Evolutionary conservation across 352 stramenopile species (phyloP), one percentile per base, ranked within the genome.

Genomic region (Globisporangium heterothallicum): DNA sequence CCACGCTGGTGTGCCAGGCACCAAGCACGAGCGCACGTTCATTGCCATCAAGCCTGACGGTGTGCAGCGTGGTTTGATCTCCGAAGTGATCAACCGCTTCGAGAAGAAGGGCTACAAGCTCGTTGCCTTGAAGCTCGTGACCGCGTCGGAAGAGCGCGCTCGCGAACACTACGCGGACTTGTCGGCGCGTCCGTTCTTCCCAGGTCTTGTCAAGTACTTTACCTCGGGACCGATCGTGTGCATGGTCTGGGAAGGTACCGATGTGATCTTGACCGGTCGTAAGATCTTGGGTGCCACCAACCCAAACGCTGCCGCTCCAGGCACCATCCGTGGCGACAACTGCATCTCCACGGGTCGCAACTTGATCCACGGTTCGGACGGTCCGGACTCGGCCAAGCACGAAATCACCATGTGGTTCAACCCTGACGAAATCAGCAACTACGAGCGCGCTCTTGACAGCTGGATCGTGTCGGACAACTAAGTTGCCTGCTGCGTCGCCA

Each of bases 41-140:
- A 93, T 98, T 56, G 91, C 91, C 30, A 92, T 97, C 64, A 97
- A 97, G 80, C 92, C 94, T 6, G 92, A 98, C 64, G 94, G 88
- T 49, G 94, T 98, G 44, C 85, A 98, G 74, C 83, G 94, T 49
- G 90, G 86, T 29, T 75, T 98, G 27, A 80, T 98, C 64, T 90
- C 84, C 56, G 89, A 98, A 60, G 96, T 98, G 42, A 98, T 98
- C 70, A 84, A 57, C 51, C 83, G 94, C 58, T 98, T 98, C 63
- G 92, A 98, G 71, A 96, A 97, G 70, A 96, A 97, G 72, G 94
- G 94, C 56, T 98, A 97, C 87, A 98, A 98, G 73, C 82, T 95
- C 57, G 87, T 96, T 38, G 92, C 78, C 16, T 67, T 98, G 41
- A 98, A 98, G 80, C 84, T 98, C 72, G 88, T 98, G 56, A 97